Conservation (phyloP, 2,329 filamentous ascomycete genomes). For the Endoconidiophora laricicola region DNA sequence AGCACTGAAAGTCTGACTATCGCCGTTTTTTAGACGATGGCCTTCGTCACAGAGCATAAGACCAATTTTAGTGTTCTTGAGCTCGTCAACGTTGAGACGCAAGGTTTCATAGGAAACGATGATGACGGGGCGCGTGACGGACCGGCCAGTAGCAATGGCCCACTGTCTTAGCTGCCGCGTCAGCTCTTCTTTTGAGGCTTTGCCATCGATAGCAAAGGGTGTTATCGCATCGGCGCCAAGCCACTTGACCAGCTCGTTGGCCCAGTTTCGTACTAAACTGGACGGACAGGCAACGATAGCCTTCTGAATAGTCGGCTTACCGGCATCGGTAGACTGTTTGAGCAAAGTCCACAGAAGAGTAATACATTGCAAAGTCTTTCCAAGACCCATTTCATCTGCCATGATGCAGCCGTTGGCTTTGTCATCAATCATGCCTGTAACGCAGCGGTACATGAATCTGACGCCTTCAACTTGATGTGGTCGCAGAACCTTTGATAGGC, state of each 20-base stretch:
- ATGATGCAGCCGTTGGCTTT: conserved; percentile 97
- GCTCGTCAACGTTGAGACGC: conserved; percentile 74
- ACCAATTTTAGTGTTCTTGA: conserved; percentile 80
- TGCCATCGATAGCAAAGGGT: conserved; percentile 92
- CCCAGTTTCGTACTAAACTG: conserved; percentile 94
- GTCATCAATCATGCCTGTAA: conserved; percentile 85
- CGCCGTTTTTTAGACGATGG: conserved; percentile 89
- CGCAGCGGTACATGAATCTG: conserved; percentile 89
- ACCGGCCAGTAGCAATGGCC: conserved; percentile 79
- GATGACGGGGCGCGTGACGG: conserved; percentile 79
- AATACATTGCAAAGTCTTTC: conserved; percentile 95
- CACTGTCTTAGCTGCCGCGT: conserved; percentile 83
- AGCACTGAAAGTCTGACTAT: conserved; percentile 86
- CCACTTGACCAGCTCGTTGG: conserved; percentile 94
- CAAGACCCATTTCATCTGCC: conserved; percentile 97
- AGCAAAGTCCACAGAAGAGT: conserved; percentile 90
- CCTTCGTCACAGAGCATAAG: conserved; percentile 92
- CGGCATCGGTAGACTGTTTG: conserved; percentile 91
- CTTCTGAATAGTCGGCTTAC: conserved; percentile 85
- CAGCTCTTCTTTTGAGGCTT: conserved; percentile 85
- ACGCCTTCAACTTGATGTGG: conserved; percentile 97
- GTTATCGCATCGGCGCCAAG: conserved; percentile 78
- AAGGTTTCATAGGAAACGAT: conserved; percentile 97
- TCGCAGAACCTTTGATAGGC: conserved; percentile 71
- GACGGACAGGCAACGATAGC: conserved; percentile 94